These are phyloP conservation scores for Trichoderma sp. DNA, from an alignment of 2,329 filamentous ascomycete species.

Conservation along the genomic window DNA sequence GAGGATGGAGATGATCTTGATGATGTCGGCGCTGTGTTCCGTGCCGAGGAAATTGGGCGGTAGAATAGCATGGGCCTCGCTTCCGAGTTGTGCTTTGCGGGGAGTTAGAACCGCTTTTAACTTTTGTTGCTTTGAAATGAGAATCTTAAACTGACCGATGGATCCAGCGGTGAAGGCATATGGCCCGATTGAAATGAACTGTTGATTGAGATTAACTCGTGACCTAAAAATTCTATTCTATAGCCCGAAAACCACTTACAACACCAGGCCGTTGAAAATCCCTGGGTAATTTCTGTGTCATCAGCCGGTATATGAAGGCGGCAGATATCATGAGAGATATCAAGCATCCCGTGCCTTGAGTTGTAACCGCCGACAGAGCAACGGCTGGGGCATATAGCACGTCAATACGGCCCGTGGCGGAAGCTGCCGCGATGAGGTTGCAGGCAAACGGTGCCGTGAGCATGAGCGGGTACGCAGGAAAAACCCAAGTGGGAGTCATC, in stretches of 20 bases:
- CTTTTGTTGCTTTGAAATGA: not conserved
- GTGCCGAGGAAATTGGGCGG: constrained; percentile 42
- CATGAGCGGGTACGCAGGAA: constrained; percentile 77
- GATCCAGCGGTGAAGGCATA: constrained; percentile 56
- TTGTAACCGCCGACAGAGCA: constrained; percentile 46
- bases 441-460: constrained; percentile 72
- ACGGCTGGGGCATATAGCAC: constrained; percentile 43
- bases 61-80: constrained; percentile 41
- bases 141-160: constrained; percentile 25
- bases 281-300: constrained; percentile 80
- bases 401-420: constrained; percentile 14
- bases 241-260: constrained; percentile 31
- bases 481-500: constrained; percentile 88
- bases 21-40: constrained; percentile 41
- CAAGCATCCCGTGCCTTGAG: constrained; percentile 54
- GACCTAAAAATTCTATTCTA: not conserved
- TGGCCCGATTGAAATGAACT: constrained; percentile 79
- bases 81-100: constrained; percentile 42
- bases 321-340: constrained; percentile 75
- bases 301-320: constrained; percentile 79
- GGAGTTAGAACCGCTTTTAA: not conserved
- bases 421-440: constrained; percentile 47
- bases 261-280: constrained; percentile 76
- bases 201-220: not conserved
- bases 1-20: constrained; percentile 54